Evolutionary conservation across 352 stramenopile genomes (phyloP).

Genomic region (Blastocystis sp.): DNA sequence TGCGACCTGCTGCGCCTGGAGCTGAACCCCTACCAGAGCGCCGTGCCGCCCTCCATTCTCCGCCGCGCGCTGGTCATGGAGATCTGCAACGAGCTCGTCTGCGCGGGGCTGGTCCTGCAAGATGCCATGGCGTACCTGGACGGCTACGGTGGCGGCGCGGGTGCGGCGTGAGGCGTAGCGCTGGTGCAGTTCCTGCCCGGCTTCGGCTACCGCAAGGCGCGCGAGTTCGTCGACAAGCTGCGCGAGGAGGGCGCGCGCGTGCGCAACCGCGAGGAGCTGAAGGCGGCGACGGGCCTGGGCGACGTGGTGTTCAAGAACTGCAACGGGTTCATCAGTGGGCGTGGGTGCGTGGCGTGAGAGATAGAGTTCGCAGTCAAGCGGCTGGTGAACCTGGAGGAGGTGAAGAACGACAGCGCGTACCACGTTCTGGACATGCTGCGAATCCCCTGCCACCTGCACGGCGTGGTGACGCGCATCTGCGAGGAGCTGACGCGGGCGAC

Average conservation of each 20-base stretch:
- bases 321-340: slow-evolving; percentile 48
- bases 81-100: slow-evolving; percentile 26
- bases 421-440: slow-evolving; percentile 64
- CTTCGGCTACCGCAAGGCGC: slow-evolving; percentile 37
- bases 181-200: slow-evolving; percentile 37
- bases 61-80: background rate
- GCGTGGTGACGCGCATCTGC: background rate
- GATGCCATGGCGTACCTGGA: slow-evolving; percentile 48
- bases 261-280: slow-evolving; percentile 29
- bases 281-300: background rate
- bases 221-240: slow-evolving; percentile 2
- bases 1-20: slow-evolving; percentile 18
- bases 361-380: slow-evolving; percentile 52
- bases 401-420: background rate
- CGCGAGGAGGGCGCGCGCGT: background rate
- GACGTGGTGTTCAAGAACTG: slow-evolving; percentile 60
- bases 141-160: background rate
- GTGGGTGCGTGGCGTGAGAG: background rate
- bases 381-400: slow-evolving; percentile 20
- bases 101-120: slow-evolving; percentile 20
- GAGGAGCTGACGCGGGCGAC: background rate
- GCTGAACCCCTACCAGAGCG: slow-evolving; percentile 30
- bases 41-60: background rate
- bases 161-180: background rate
- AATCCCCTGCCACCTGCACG: background rate